Evolutionary conservation across 768 basidiomycete genomes (phyloP), one percentile per base, ranked within the genome.

Genomic region (Leccinum subtestaceum): DNA sequence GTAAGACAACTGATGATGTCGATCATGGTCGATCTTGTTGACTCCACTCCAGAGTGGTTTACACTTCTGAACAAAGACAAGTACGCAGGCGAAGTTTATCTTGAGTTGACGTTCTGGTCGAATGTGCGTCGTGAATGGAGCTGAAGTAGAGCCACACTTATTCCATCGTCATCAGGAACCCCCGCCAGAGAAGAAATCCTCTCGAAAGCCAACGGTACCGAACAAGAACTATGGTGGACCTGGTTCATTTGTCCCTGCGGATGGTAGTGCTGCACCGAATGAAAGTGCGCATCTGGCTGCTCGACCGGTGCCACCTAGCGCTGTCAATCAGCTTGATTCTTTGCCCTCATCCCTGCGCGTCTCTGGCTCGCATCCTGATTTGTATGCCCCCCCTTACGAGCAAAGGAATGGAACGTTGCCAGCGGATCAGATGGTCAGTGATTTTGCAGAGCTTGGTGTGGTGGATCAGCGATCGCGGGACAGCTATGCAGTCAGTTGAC

Each of bases 71-170:
- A 90, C 76, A 98, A 95, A 74, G 93, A 93, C 62, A 92, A 92
- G 65, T 98, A 97, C 72, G 86, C 88, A 27, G 97, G 97, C 7
- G 96, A 98, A 72, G 87, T 99, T 12, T 98, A 96, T 70, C 79
- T 98, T 21, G 97, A 99, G 71, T 73, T 98, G 67, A 99, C 97
- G 0, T 98, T 96, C 76, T 99, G 92, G 87, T 95, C 95, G 10
- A 93, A 93, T 70, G 92, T 93, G 61, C 57, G 88, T 61, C 45
- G 34, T 21, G 32, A 9, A 45, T 45, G 5, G 45, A 29, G 45
- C n/a, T n/a, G 8, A n/a, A 29, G 46, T 47, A 19, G 21, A 46
- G 9, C n/a, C 45, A 43, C 60, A n/a, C 58, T 62, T 49, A 63
- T 53, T 52, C 29, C 48, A 48, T 27, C 12, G 53, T 56, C n/a